Evolutionary conservation across 202 grass and related monocot species (phyloP), one percentile per base, ranked within the genome.

Genomic region (Elaeis oleifera): DNA sequence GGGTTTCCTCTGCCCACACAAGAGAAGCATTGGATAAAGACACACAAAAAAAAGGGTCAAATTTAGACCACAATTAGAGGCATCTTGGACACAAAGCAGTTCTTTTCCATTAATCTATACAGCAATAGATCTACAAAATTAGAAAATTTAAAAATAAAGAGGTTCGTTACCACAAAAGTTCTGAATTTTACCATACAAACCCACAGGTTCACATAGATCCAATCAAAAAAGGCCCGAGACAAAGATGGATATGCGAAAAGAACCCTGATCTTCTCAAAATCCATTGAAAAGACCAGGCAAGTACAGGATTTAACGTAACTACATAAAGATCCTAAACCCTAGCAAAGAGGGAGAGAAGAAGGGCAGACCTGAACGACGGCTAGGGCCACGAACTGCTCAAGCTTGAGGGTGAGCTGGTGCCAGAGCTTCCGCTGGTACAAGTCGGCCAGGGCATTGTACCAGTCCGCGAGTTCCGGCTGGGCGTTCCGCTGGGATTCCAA

Each of bases 331-430:
- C 53, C 56, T 17, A 71, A 73, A 59, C 44, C 31, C 73, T 71
- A 53, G 7, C 14, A 44, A 21, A 16, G 6, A 63, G 3, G 36
- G 39, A 14, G 4, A 25, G 56, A 51, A 20, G 3, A 22, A n/a
- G 28, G 24, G 50, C 14, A 59, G 23, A 96, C 91, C 91, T 90
- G 91, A 0, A 79, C 76, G 56, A 79, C 63, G 60, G 88, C 81
- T 56, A 96, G 82, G 63, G 83, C 84, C 23, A 96, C 81, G 81
- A 96, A 91, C 20, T 96, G 76, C 56, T 96, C 87, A 51, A 96
- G 81, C 79, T 96, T 91, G 74, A 96, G 79, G 70, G 91, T 96
- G 70, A 96, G 91, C 81, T 96, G 91, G 76, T 90, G 87, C 84
- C 84, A 96, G 3, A 96, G 81, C 71, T 85, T 96, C 53, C 73